Percentiles rank a stretch among this genome's conserved stretches.
Conservation (phyloP, 176 grass and related monocot genomes). For the Aegilops umbellulata region DNA sequence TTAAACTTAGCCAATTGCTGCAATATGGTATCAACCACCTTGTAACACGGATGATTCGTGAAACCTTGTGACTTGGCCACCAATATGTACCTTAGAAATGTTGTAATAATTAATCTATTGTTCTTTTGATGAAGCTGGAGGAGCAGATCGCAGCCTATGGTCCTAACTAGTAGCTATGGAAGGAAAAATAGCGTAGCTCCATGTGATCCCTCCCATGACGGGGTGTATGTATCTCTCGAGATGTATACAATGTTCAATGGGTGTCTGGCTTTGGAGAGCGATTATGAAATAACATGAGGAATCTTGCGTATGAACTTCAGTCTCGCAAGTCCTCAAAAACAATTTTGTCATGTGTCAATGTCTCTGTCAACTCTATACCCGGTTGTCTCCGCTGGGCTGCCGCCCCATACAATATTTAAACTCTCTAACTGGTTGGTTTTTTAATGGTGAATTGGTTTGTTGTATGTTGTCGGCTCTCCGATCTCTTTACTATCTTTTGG, state of each 20-base stretch:
- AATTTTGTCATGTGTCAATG: no score
- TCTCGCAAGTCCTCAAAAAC: not conserved
- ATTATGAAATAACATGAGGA: not conserved
- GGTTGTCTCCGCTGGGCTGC: not conserved
- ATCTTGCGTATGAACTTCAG: no score
- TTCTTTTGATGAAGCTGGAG: constrained; percentile 62
- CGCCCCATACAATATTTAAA: not conserved
- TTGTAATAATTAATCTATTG: not conserved
- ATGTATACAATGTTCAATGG: constrained; percentile 30
- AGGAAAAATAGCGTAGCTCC: not conserved
- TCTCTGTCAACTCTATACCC: not conserved
- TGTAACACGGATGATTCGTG: not conserved
- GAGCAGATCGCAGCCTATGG: constrained; percentile 63
- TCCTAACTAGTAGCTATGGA: constrained; percentile 38
- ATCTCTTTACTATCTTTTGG: no score
- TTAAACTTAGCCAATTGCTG: not conserved
- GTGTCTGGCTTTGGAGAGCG: not conserved
- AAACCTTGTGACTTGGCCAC: not conserved
- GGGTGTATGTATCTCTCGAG: constrained; percentile 16
- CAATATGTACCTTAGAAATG: no score
- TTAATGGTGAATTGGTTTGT: not conserved
- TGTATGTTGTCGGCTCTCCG: not conserved
- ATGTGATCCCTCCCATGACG: constrained; percentile 32
- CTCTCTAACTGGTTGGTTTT: not conserved
- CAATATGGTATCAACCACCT: not conserved